Percentiles rank a stretch among this genome's conserved stretches.
Conservation (phyloP, 306 rosid species). For the Corylus heterophylla region DNA sequence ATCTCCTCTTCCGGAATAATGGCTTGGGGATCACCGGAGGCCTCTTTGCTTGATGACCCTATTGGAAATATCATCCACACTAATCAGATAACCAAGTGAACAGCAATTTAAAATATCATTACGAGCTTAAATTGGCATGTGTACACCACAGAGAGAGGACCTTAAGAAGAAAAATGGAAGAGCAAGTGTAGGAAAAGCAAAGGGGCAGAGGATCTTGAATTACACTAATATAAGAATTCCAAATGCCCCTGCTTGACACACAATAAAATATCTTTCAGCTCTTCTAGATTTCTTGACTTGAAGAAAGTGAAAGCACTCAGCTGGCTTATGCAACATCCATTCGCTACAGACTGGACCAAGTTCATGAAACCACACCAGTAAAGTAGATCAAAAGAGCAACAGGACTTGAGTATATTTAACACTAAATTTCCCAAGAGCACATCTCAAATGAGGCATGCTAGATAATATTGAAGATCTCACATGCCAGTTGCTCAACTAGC, state of each 20-base stretch:
- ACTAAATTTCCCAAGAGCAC: background rate
- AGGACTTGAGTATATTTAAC: background rate
- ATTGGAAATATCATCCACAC: constrained; percentile 21
- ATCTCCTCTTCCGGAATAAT: constrained; percentile 56
- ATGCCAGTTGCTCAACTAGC: background rate
- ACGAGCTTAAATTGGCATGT: background rate
- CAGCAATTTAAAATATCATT: constrained; percentile 18
- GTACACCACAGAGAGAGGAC: background rate
- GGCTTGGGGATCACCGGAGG: constrained; percentile 48
- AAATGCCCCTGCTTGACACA: background rate
- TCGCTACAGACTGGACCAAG: background rate
- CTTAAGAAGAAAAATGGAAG: background rate
- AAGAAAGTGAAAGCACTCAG: background rate
- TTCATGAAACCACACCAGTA: background rate
- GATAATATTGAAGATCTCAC: background rate
- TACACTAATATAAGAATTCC: background rate
- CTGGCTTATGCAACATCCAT: background rate
- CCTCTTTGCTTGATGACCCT: constrained; percentile 57
- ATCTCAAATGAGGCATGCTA: background rate
- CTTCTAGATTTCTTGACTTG: background rate
- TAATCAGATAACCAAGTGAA: background rate
- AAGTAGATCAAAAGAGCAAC: background rate
- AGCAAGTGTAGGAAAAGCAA: background rate
- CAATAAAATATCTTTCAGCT: background rate
- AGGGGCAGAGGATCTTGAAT: background rate